These are phyloP conservation scores for Nannochloris sp. DNA, from an alignment of 139 green algal species.

Conservation along the genomic window DNA sequence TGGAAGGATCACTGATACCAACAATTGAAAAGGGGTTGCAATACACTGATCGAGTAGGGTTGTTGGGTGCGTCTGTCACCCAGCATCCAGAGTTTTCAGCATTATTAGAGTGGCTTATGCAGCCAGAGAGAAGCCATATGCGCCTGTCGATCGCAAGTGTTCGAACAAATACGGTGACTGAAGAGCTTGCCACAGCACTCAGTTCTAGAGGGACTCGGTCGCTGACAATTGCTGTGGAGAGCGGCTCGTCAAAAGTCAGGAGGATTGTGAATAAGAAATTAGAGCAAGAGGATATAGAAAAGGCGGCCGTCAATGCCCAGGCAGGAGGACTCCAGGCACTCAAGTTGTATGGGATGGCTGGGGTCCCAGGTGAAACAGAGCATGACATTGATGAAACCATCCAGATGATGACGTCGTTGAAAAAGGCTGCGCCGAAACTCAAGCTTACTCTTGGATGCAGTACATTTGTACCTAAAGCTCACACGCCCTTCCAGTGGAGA, in stretches of 20 bases:
- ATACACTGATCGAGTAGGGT: slow-evolving; percentile 36
- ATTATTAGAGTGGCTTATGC: slow-evolving; percentile 33
- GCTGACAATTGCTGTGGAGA: slow-evolving; percentile 44
- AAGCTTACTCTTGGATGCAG: slow-evolving; percentile 35
- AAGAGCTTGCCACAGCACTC: slow-evolving; percentile 33
- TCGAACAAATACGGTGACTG: slow-evolving; percentile 42
- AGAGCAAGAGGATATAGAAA: slow-evolving; percentile 30
- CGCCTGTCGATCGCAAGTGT: slow-evolving; percentile 32
- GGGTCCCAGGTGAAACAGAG: slow-evolving; percentile 37
- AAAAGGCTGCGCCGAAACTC: slow-evolving; percentile 15
- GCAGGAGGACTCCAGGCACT: slow-evolving; percentile 32
- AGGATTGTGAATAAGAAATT: slow-evolving; percentile 41
- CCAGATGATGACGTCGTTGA: slow-evolving; percentile 33
- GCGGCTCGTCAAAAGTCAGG: slow-evolving; percentile 35
- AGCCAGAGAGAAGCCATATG: slow-evolving; percentile 29
- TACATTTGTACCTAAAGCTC: slow-evolving; percentile 47
- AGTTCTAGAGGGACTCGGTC: slow-evolving; percentile 33
- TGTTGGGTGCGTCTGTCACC: slow-evolving; percentile 43
- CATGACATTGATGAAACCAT: slow-evolving; percentile 34
- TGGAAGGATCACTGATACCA: slow-evolving; percentile 39
- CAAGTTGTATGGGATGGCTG: slow-evolving; percentile 50
- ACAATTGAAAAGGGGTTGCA: slow-evolving; percentile 32
- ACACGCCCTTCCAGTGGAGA: slow-evolving; percentile 48
- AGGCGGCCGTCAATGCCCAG: slow-evolving; percentile 14
- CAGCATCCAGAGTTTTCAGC: slow-evolving; percentile 43